phyloP scores from a whole-genome alignment of 441 rosid species.

The Erysimum pusillum region DNA sequence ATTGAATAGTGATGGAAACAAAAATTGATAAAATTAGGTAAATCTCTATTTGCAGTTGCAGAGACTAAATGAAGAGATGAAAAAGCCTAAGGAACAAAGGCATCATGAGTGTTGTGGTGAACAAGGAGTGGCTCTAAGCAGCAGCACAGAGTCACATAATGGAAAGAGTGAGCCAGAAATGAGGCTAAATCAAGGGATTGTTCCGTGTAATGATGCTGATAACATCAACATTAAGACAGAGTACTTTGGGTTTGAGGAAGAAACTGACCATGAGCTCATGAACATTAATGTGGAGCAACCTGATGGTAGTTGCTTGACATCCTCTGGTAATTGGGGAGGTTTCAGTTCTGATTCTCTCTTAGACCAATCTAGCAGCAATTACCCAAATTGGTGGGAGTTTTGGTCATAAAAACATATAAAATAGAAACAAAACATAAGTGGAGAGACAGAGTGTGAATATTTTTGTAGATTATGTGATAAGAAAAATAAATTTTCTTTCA shows the following conservation, averaged over 20 bases:
- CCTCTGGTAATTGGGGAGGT: constrained; percentile 56
- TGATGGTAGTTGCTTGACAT: constrained; percentile 50
- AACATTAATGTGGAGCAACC: constrained; percentile 48
- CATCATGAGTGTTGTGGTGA: constrained; percentile 31
- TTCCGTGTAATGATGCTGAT: constrained; percentile 30
- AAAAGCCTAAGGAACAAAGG: constrained; percentile 36
- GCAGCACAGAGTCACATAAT: constrained; percentile 44
- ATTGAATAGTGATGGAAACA: neutral
- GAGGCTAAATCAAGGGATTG: constrained; percentile 31
- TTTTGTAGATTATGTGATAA: constrained; percentile 30
- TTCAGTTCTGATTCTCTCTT: constrained; percentile 50
- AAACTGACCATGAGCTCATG: constrained; percentile 43
- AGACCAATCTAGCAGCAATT: constrained; percentile 53
- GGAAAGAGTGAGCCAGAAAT: constrained; percentile 49
- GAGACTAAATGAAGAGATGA: constrained; percentile 53
- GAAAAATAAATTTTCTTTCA: neutral
- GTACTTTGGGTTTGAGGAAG: constrained; percentile 43
- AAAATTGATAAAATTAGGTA: neutral
- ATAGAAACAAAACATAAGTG: neutral
- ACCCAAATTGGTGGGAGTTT: constrained; percentile 60
- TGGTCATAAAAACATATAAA: constrained; percentile 47
- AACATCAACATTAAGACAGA: constrained; percentile 35
- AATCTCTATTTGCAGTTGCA: constrained; percentile 56
- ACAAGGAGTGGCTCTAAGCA: constrained; percentile 43
- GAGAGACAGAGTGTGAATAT: constrained; percentile 32